Base-by-base conservation (phyloP, 371 early-diverging fungal genomes). In the Nematocida displodere region DNA sequence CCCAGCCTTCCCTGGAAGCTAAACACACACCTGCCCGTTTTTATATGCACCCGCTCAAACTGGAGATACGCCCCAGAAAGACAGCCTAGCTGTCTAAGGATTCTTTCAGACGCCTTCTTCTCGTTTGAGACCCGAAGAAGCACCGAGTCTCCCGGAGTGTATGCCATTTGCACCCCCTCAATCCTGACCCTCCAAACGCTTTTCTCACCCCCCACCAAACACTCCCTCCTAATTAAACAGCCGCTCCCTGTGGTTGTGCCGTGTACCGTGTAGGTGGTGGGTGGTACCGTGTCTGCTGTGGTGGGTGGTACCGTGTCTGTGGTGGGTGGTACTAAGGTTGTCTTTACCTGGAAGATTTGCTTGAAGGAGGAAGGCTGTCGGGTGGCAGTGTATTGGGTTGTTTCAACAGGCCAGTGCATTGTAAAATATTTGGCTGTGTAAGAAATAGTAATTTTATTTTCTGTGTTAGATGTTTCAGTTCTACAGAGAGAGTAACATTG, bases 401-500 rank as follows among this genome's bases (percentile, higher is more conserved):
- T n/a, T n/a, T n/a, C n/a, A n/a, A n/a, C n/a, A n/a, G n/a, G n/a
- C n/a, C n/a, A n/a, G n/a, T n/a, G n/a, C n/a, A n/a, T n/a, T n/a
- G n/a, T n/a, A n/a, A n/a, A n/a, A n/a, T n/a, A n/a, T n/a, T n/a
- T n/a, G n/a, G n/a, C n/a, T n/a, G n/a, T n/a, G n/a, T n/a, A n/a
- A 42, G 11, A 42, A 42, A 42, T 13, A 13, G n/a, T 42, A 42
- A 13, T 54, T 58, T 61, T 24, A 55, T 42, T 55, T 48, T 22
- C 22, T 26, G 56, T 40, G 58, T 20, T 3, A 44, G 28, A 82
- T 84, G 82, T 80, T 81, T 62, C 80, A 81, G 62, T 77, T 82
- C 46, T 84, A 84, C 61, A 68, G 82, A 54, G 64, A 81, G 64
- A 78, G 66, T n/a, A 63, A 81, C 26, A 75, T 84, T 42, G 84